Evolutionary conservation across 1,284 basidiomycete species (phyloP).

Genomic region (Heimioporus retisporus): DNA sequence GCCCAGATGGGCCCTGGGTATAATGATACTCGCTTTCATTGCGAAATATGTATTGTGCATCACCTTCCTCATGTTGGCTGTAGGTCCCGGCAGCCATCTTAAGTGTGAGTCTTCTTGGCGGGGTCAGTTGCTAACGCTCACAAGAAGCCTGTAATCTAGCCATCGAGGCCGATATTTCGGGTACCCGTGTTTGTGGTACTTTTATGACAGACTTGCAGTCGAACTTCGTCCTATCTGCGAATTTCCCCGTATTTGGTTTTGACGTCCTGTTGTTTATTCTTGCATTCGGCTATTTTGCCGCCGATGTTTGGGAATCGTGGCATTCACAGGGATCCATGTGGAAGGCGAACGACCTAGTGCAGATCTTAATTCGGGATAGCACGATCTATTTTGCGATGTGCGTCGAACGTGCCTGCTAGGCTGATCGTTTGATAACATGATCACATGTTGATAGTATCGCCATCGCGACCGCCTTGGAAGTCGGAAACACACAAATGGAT

Average conservation of each 20-base stretch:
- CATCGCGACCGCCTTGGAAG: slow-evolving; percentile 7
- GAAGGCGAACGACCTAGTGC: slow-evolving; percentile 22
- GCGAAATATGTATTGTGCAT: slow-evolving; percentile 15
- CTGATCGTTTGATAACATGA: background rate
- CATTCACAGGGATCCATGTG: background rate
- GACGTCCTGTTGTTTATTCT: slow-evolving; percentile 26
- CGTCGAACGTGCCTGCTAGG: background rate
- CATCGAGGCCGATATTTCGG: background rate
- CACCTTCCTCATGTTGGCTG: slow-evolving; percentile 18
- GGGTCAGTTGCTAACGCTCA: background rate
- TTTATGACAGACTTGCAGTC: background rate
- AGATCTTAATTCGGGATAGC: slow-evolving; percentile 29
- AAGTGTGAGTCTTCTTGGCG: slow-evolving; percentile 10
- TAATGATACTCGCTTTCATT: slow-evolving; percentile 21
- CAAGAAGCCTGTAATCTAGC: slow-evolving; percentile 6
- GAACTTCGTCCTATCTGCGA: background rate
- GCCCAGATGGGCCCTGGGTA: slow-evolving; percentile 9
- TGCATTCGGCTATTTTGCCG: slow-evolving; percentile 19
- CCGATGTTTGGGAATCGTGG: slow-evolving; percentile 12
- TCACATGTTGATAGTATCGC: slow-evolving; percentile 7
- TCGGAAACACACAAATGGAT: slow-evolving; percentile 9
- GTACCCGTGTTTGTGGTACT: slow-evolving; percentile 14
- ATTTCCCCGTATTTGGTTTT: slow-evolving; percentile 21
- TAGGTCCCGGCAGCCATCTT: slow-evolving; percentile 19
- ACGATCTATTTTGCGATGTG: slow-evolving; percentile 32